A percentile compares a stretch with the other conserved stretches of the same genome.
phyloP scores from a whole-genome alignment of 306 rosid genomes.

The Ceratonia siliqua region DNA sequence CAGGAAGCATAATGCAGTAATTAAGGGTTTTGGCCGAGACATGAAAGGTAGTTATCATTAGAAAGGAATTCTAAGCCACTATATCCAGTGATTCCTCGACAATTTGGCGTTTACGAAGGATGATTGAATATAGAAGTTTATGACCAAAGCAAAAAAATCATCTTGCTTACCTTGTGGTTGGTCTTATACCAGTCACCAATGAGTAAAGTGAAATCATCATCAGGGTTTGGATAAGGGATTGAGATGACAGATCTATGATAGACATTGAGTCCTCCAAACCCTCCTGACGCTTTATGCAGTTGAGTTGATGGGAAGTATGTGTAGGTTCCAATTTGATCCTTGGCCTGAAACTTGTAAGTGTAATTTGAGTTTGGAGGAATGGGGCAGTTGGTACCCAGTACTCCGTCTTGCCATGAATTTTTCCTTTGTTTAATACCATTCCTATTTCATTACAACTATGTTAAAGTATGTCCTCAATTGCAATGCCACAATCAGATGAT shows the following conservation, averaged over 20 bases:
- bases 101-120: not conserved
- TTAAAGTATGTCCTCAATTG: not conserved
- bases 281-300: slow-evolving; percentile 91
- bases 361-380: slow-evolving; percentile 83
- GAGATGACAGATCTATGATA: slow-evolving; percentile 76
- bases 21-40: not conserved
- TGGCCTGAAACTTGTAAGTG: slow-evolving; percentile 85
- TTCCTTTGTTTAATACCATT: slow-evolving; percentile 97
- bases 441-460: slow-evolving; percentile 43
- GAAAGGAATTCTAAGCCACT: not conserved
- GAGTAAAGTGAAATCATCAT: slow-evolving; percentile 85
- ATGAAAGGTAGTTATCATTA: not conserved
- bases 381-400: slow-evolving; percentile 90
- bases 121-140: slow-evolving; percentile 2
- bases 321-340: slow-evolving; percentile 91
- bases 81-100: not conserved
- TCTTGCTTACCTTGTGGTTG: slow-evolving; percentile 63
- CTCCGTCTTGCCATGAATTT: slow-evolving; percentile 99
- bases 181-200: slow-evolving; percentile 88
- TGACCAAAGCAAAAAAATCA: not conserved
- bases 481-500: not conserved
- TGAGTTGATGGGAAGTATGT: slow-evolving; percentile 88
- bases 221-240: slow-evolving; percentile 75
- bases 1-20: not conserved
- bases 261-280: slow-evolving; percentile 81